Conservation (phyloP, 768 basidiomycete genomes). For the Xerocomellus amylosporus region DNA sequence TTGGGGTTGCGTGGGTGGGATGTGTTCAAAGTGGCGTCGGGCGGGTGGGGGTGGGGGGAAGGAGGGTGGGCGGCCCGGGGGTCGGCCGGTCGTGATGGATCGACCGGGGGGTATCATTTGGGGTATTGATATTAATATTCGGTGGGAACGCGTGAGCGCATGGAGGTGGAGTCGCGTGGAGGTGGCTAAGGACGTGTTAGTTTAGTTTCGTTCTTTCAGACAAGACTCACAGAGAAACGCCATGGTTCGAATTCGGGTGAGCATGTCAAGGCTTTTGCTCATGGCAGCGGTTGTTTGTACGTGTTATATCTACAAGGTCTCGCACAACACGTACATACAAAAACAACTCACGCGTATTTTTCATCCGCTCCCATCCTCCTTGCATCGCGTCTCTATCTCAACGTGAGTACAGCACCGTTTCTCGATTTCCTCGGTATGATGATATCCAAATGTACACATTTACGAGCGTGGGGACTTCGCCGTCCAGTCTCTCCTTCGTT, state of each 20-base stretch:
- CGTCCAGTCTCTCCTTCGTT: slow-evolving; percentile 35
- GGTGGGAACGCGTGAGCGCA: slow-evolving; percentile 4
- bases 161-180: slow-evolving; percentile 1
- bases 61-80: background rate
- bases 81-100: slow-evolving; percentile 3
- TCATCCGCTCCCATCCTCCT: background rate
- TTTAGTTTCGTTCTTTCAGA: background rate
- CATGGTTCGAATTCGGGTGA: background rate
- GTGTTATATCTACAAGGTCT: slow-evolving; percentile 22
- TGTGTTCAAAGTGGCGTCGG: slow-evolving; percentile 8
- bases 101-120: slow-evolving; percentile 7
- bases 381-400: background rate
- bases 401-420: slow-evolving; percentile 14
- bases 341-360: background rate
- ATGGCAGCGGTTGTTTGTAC: slow-evolving; percentile 27
- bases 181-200: background rate
- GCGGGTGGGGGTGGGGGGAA: slow-evolving; percentile 11
- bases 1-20: background rate
- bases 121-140: background rate
- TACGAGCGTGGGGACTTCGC: slow-evolving; percentile 31
- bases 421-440: slow-evolving; percentile 19
- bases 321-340: slow-evolving; percentile 27
- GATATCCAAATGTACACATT: slow-evolving; percentile 29
- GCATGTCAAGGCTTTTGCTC: background rate
- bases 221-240: slow-evolving; percentile 7